Conservation (phyloP, 2,329 filamentous ascomycete species). For the Lecanoromycetidae sp. region DNA sequence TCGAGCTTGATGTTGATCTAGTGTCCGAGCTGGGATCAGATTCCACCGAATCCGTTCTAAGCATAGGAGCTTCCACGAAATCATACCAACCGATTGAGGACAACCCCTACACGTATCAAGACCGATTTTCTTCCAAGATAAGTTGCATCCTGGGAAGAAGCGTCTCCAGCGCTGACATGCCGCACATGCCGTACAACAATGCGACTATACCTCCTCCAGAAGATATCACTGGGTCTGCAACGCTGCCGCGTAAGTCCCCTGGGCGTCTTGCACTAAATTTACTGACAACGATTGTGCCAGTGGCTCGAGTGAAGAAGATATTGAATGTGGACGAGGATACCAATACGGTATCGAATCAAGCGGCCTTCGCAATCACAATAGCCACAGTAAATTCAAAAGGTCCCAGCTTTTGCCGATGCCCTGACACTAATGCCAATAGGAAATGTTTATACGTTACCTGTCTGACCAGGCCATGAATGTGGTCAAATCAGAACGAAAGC, state of each 20-base stretch:
- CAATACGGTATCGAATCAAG: slow-evolving; percentile 76
- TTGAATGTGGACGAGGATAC: slow-evolving; percentile 80
- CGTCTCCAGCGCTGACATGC: too few relatives aligned
- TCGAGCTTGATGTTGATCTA: too few relatives aligned
- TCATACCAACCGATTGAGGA: too few relatives aligned
- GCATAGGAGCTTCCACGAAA: too few relatives aligned
- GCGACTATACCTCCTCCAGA: slow-evolving; percentile 66
- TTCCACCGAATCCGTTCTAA: too few relatives aligned
- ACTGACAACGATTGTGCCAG: slow-evolving; percentile 35
- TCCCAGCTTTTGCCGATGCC: neutral
- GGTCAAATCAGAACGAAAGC: slow-evolving; percentile 82
- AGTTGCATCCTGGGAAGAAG: too few relatives aligned
- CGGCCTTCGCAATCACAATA: slow-evolving; percentile 83
- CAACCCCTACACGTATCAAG: too few relatives aligned
- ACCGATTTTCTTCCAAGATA: too few relatives aligned
- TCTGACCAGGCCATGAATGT: slow-evolving; percentile 75
- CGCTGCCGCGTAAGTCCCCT: slow-evolving; percentile 61
- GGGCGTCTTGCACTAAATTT: slow-evolving; percentile 7
- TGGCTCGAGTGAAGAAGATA: slow-evolving; percentile 92
- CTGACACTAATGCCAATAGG: slow-evolving; percentile 37
- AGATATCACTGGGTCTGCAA: slow-evolving; percentile 73
- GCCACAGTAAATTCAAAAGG: slow-evolving; percentile 52
- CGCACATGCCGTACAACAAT: slow-evolving; percentile 80
- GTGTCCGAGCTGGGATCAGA: too few relatives aligned
- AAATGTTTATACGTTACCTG: slow-evolving; percentile 92